Conservation (phyloP, 768 basidiomycete species). For the Crassisporium funariophilum region DNA sequence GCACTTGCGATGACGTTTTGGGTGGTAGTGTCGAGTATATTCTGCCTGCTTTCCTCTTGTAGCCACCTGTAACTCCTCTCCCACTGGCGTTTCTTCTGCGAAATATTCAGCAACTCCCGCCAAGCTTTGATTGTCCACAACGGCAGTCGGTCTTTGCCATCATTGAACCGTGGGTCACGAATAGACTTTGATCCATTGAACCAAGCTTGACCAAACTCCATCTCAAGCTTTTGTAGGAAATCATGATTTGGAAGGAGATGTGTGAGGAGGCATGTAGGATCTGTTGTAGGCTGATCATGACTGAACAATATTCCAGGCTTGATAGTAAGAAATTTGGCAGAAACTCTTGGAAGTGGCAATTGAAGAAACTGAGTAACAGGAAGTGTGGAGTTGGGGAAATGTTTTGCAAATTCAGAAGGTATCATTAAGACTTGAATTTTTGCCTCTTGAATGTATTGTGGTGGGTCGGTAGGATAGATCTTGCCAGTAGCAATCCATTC, state of each 20-base stretch:
- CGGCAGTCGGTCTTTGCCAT: conserved; percentile 8
- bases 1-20: no score
- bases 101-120: neutral
- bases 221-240: no score
- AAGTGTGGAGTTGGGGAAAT: no score
- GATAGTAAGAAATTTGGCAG: no score
- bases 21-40: no score
- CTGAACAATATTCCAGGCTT: neutral
- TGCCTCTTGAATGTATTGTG: no score
- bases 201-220: conserved; percentile 2
- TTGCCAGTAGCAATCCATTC: no score
- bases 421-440: no score
- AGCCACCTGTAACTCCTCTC: neutral
- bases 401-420: no score
- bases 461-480: no score
- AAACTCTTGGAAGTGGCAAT: no score
- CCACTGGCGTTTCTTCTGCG: neutral
- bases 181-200: conserved; percentile 12
- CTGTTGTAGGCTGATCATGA: conserved; percentile 18
- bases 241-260: neutral
- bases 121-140: conserved; percentile 5
- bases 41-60: neutral
- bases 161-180: conserved; percentile 8
- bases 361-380: no score
- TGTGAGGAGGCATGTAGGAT: neutral